A percentile compares a stretch with the other conserved stretches of the same genome.
phyloP scores from a whole-genome alignment of 805 yeast species.

The Starmerella powellii region DNA sequence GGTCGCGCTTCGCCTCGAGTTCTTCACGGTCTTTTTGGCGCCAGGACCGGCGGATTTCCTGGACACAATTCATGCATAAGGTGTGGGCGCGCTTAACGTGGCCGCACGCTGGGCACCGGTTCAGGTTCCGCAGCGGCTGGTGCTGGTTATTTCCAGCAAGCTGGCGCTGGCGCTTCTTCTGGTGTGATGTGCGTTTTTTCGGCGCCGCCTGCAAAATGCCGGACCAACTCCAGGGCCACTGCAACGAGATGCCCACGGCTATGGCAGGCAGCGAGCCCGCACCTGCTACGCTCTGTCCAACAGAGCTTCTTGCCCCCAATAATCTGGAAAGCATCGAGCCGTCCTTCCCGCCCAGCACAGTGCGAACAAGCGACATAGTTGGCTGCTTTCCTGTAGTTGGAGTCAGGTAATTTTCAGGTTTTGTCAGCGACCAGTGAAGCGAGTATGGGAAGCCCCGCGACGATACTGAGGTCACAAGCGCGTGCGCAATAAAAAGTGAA shows the following conservation, averaged over 20 bases:
- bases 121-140: constrained; percentile 60
- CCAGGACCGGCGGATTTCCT: constrained; percentile 68
- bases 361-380: constrained; percentile 11
- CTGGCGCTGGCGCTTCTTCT: constrained; percentile 71
- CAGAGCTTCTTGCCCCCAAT: constrained; percentile 1
- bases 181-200: constrained; percentile 81
- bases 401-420: not conserved
- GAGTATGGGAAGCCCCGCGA: too few relatives aligned
- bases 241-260: constrained; percentile 8
- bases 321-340: not conserved
- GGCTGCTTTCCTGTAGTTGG: not conserved
- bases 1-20: constrained; percentile 17
- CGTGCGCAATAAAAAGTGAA: too few relatives aligned
- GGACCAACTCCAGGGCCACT: constrained; percentile 17
- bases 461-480: too few relatives aligned
- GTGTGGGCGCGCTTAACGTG: constrained; percentile 80
- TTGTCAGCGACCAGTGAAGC: not conserved
- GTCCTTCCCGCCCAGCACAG: constrained; percentile 10
- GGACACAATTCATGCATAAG: constrained; percentile 85
- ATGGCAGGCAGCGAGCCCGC: not conserved
- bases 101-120: constrained; percentile 93
- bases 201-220: constrained; percentile 65
- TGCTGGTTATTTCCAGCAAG: constrained; percentile 73
- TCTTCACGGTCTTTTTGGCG: constrained; percentile 28
- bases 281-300: not conserved